Evolutionary conservation across 2,329 filamentous ascomycete species (phyloP).

Genomic region (Nigrospora osmanthi): DNA sequence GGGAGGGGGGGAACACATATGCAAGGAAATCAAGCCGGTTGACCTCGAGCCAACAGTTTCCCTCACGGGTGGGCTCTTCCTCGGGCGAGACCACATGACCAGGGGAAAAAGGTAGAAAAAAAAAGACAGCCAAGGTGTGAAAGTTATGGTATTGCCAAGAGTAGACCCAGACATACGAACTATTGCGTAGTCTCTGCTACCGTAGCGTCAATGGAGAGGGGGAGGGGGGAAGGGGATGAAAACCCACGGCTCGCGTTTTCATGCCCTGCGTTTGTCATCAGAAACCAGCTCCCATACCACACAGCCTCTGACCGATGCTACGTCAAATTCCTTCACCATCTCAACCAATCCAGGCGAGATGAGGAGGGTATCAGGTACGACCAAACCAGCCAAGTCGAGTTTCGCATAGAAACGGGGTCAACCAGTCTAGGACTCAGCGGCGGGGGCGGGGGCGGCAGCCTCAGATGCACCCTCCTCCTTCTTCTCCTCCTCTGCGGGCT

Average conservation of each 20-base stretch:
- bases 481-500: slow-evolving; percentile 36
- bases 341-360: slow-evolving; percentile 26
- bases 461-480: slow-evolving; percentile 48
- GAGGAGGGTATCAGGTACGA: slow-evolving; percentile 20
- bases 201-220: not conserved
- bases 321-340: slow-evolving; percentile 18
- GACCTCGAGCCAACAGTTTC: no score
- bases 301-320: slow-evolving; percentile 20
- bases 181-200: slow-evolving; percentile 1
- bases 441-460: slow-evolving; percentile 30
- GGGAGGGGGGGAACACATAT: no score
- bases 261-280: slow-evolving; percentile 16
- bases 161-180: slow-evolving; percentile 1
- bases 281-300: slow-evolving; percentile 20
- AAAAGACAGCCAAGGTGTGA: slow-evolving; percentile 1
- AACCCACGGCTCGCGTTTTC: slow-evolving; percentile 21
- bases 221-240: slow-evolving; percentile 15
- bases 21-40: no score
- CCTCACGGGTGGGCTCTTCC: no score
- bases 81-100: not conserved
- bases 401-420: slow-evolving; percentile 2
- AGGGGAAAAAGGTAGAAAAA: not conserved
- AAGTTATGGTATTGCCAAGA: slow-evolving; percentile 1
- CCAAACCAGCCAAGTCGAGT: slow-evolving; percentile 2
- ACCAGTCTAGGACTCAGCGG: slow-evolving; percentile 44